Conservation (phyloP, 306 rosid species). For the Alnus glutinosa region DNA sequence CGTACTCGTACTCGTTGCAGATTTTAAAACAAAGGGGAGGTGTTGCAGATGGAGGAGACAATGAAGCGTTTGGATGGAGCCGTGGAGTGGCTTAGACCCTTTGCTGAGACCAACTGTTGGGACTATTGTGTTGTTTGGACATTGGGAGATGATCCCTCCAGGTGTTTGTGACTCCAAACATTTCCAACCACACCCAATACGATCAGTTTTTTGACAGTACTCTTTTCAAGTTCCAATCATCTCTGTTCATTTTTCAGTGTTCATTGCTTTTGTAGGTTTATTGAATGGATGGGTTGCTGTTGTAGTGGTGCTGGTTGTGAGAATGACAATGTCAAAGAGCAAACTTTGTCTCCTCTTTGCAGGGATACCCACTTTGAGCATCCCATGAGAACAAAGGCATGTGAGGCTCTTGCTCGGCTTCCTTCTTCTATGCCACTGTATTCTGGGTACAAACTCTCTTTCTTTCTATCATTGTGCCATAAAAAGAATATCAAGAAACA, state of each 20-base stretch:
- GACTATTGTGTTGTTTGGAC: conserved; percentile 76
- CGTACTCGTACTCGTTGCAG: background rate
- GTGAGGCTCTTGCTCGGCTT: conserved; percentile 64
- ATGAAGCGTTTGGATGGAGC: conserved; percentile 32
- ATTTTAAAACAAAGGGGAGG: background rate
- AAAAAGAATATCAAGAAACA: conserved; percentile 2
- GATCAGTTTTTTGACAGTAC: background rate
- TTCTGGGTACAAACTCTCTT: conserved; percentile 39
- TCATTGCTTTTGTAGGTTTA: conserved; percentile 43
- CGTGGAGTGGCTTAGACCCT: conserved; percentile 60
- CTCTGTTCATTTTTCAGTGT: background rate
- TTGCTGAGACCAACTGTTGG: conserved; percentile 57
- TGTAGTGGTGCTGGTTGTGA: conserved; percentile 52
- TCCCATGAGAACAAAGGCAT: conserved; percentile 57
- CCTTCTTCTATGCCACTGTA: conserved; percentile 62
- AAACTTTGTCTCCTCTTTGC: conserved; percentile 35
- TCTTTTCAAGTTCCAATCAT: background rate
- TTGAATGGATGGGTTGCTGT: conserved; percentile 81
- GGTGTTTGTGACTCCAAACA: conserved; percentile 12
- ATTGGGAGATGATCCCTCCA: conserved; percentile 66
- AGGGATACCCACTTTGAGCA: conserved; percentile 58
- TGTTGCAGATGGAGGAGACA: conserved; percentile 25
- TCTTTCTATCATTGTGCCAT: background rate
- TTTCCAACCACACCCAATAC: background rate
- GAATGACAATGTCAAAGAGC: conserved; percentile 25